Base-by-base conservation (phyloP, 2,329 filamentous ascomycete genomes). In the Colletotrichum scovillei region DNA sequence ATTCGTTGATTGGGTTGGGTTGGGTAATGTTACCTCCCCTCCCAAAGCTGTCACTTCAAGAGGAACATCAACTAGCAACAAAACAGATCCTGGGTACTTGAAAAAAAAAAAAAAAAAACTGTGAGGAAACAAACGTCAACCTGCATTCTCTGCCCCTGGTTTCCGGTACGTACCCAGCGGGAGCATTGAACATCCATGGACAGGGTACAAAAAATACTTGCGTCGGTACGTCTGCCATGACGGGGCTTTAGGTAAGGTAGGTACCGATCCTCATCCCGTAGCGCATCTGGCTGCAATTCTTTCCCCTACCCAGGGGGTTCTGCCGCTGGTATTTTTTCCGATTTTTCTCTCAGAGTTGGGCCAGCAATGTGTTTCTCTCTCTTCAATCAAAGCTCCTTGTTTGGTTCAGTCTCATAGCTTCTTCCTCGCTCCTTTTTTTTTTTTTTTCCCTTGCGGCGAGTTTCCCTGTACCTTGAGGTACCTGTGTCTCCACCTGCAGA, bases 101-200 rank as follows among this genome's bases (percentile, higher is more conserved):
- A 26, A 26, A 26, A 26, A 26, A 24, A 22, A 22, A 12, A 5
- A 26, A 53, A 28, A 63, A 70, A 65, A 70, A 56, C 42, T 59
- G 60, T 59, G 66, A 57, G 60, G 55, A 49, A 73, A 70, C 67
- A 64, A 63, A 60, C 60, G 66, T 65, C 60, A 65, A 38, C 42
- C 38, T 64, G 65, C 65, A 64, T 49, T 19, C 42, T 19, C 42
- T 22, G 42, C 42, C 42, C 42, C 42, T 49, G 19, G 42, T 11
- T 49, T 49, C 9, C 16, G 42, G 42, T 49, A 49, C 19, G 42
- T 49, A 22, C 42, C 42, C 8, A 8, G 19, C 42, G 42, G 42
- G 42, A 49, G 42, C 42, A 49, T 49, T 49, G 42, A n/a, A 49
- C 19, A 49, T 9, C 42, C 19, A 7, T 19, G 38, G 38, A 42